Conservation (phyloP, 148 eudicot species). For the Silene conica region DNA sequence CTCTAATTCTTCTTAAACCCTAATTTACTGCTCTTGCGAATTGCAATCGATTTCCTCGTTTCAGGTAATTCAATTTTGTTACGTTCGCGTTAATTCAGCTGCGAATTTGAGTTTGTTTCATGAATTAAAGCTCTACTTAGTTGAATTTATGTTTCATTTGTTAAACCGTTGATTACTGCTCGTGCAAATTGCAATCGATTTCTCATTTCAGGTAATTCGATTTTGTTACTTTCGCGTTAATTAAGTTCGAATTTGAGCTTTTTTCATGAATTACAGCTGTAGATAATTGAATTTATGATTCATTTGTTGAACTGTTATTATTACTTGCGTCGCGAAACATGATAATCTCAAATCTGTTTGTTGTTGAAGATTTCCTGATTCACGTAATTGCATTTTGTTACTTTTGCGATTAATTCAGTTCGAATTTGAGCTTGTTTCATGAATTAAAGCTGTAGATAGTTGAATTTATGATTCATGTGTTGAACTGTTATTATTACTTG, state of each 20-base stretch:
- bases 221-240: background rate
- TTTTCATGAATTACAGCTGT: background rate
- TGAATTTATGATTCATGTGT: background rate
- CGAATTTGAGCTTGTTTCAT: background rate
- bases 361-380: too few relatives aligned
- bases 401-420: background rate
- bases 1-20: background rate
- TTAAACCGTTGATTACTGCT: too few relatives aligned
- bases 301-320: too few relatives aligned
- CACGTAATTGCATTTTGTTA: too few relatives aligned
- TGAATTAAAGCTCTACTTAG: too few relatives aligned
- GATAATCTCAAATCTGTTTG: background rate
- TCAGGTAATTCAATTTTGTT: background rate
- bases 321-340: background rate
- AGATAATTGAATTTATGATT: background rate
- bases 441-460: background rate
- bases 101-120: too few relatives aligned
- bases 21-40: background rate
- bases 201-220: too few relatives aligned
- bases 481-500: background rate
- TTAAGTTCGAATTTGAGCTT: background rate
- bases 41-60: background rate
- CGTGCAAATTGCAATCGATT: too few relatives aligned
- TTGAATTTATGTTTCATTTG: too few relatives aligned
- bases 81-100: too few relatives aligned